These are phyloP conservation scores for Prunus campanulata DNA, from an alignment of 306 rosid species.

Conservation along the genomic window DNA sequence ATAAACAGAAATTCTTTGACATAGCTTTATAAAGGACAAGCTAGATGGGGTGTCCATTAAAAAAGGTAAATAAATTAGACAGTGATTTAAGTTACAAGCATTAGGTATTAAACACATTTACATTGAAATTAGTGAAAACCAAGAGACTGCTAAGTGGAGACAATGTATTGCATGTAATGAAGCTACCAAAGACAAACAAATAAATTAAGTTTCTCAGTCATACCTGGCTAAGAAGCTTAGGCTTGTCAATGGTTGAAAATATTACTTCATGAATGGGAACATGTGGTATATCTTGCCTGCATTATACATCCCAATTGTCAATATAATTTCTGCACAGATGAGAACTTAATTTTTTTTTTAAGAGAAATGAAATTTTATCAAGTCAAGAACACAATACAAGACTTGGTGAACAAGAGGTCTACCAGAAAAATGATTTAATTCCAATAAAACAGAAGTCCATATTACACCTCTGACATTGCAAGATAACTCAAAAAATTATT, in stretches of 20 bases:
- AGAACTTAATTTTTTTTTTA: neutral
- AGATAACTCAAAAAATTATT: neutral
- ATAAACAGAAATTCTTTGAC: neutral
- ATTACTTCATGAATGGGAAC: constrained; percentile 79
- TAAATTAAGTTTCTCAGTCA: constrained; percentile 13
- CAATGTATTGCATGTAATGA: neutral
- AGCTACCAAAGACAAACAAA: constrained; percentile 5
- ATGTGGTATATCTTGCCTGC: constrained; percentile 64
- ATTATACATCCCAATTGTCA: constrained; percentile 30
- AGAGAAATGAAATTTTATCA: neutral
- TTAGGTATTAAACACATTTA: neutral
- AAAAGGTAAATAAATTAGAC: neutral
- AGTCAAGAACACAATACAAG: neutral
- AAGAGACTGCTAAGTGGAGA: constrained; percentile 7
- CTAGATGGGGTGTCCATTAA: neutral
- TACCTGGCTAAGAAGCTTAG: constrained; percentile 99
- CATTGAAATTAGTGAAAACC: neutral
- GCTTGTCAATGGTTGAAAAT: constrained; percentile 90
- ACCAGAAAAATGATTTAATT: neutral
- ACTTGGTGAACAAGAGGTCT: neutral
- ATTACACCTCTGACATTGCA: neutral
- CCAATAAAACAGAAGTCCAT: neutral
- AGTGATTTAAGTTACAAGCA: neutral
- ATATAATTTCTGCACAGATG: constrained; percentile 16
- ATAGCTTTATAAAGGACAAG: neutral